phyloP scores from a whole-genome alignment of 2,329 filamentous ascomycete genomes.

The Nannizziopsis arthrosporioides region DNA sequence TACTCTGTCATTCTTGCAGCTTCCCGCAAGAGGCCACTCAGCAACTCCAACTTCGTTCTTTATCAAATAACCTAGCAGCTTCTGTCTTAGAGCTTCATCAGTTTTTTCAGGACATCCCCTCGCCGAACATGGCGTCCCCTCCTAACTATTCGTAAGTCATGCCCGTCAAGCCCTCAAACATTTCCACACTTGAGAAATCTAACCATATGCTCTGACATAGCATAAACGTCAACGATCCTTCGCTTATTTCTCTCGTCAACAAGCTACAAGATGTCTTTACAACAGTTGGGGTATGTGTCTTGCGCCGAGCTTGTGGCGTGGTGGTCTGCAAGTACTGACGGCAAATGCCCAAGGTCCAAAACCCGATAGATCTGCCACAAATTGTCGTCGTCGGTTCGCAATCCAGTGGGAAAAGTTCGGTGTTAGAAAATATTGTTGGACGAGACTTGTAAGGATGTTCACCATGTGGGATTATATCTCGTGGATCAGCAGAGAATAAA shows the following conservation, averaged over 20 bases:
- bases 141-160: constrained; percentile 36
- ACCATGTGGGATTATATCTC: constrained; percentile 13
- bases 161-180: no score
- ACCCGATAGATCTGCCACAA: constrained; percentile 96
- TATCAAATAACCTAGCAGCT: no score
- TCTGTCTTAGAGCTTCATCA: no score
- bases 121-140: constrained; percentile 36
- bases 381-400: constrained; percentile 97
- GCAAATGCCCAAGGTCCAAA: constrained; percentile 59
- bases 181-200: no score
- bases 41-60: no score
- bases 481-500: constrained; percentile 15
- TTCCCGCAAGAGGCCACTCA: no score
- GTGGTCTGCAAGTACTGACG: constrained; percentile 16
- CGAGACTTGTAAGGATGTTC: constrained; percentile 75
- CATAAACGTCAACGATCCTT: constrained; percentile 61
- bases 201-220: constrained; percentile 29
- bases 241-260: constrained; percentile 76
- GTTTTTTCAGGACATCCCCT: constrained; percentile 3
- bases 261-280: constrained; percentile 99
- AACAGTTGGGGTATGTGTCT: constrained; percentile 63
- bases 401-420: constrained; percentile 98
- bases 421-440: constrained; percentile 96
- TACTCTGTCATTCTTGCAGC: no score
- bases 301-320: background rate